Base-by-base conservation (phyloP, 495 filamentous ascomycete genomes). In the Penicillium coffeae region DNA sequence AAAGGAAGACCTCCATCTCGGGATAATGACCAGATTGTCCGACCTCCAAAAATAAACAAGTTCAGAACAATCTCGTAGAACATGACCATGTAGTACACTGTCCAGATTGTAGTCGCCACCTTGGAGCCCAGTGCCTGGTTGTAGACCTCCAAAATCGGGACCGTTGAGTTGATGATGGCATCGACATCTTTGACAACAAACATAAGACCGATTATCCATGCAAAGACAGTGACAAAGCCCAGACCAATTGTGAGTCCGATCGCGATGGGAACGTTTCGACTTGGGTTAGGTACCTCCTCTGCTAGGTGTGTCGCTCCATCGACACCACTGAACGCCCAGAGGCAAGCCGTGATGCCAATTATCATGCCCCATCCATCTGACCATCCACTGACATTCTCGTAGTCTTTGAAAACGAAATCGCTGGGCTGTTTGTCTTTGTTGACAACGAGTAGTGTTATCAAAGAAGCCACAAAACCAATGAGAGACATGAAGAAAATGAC, bases 171-270 rank as follows among this genome's bases (percentile, higher is more conserved):
- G 9, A 50, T 30, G 14, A 69, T 51, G 13, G 60, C 52, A 13
- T 62, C 47, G 16, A 64, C 48, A 38, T 68, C 60, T 12, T 41
- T 61, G 10, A 61, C 52, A 25, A 43, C 47, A 39, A 65, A 66
- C 40, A 70, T 56, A 15, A 68, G 50, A 2, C 56, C 52, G 12
- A 69, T 47, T 2, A 54, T 46, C 63, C 56, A 41, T 51, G 61
- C 48, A 54, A 64, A 14, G 51, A 49, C 63, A 5, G 56, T 60
- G 4, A 55, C 8, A 8, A 57, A 47, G 1, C 59, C 59, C 9
- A 57, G 52, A 3, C 48, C 18, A 35, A 65, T 53, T 8, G 55
- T 52, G 8, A 54, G 20, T 8, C 49, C 38, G 50, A 65, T 60
- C 1, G 52, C 53, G 10, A 36, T 43, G n/a, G 62, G 62, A 3